A percentile compares a stretch with the other conserved stretches of the same genome.
These are phyloP conservation scores for Globisporangium uncinulatum DNA, from an alignment of 352 stramenopile genomes.

Conservation along the genomic window DNA sequence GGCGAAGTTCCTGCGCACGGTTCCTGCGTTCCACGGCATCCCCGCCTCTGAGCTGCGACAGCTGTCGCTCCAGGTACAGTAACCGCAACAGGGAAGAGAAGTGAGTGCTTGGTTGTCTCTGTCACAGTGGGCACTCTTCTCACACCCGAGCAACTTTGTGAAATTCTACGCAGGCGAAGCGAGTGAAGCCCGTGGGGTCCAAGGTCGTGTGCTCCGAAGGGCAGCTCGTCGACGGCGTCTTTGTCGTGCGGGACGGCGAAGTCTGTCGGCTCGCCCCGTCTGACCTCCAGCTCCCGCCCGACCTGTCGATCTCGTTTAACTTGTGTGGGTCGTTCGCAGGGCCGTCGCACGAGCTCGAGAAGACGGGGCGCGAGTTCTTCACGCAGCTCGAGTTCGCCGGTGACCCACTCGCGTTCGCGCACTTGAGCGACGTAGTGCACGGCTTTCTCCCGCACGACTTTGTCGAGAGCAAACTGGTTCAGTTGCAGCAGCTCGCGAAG, in stretches of 20 bases:
- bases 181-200: conserved; percentile 39
- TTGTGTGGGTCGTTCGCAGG: conserved; percentile 37
- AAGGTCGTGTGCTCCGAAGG: conserved; percentile 51
- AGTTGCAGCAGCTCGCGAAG: conserved; percentile 1
- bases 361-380: conserved; percentile 39
- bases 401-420: conserved; percentile 41
- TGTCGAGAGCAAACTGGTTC: conserved; percentile 18
- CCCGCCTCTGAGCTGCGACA: conserved; percentile 21
- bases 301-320: conserved; percentile 43
- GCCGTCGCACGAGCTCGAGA: conserved; percentile 15
- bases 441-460: conserved; percentile 43
- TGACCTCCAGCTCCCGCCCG: conserved; percentile 25
- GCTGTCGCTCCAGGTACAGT: conserved; percentile 23
- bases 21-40: conserved; percentile 32
- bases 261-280: conserved; percentile 44
- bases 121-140: neutral
- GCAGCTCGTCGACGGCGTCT: conserved; percentile 43
- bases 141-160: neutral
- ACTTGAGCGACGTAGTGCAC: conserved; percentile 40
- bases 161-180: conserved; percentile 15
- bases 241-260: conserved; percentile 45
- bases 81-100: no score
- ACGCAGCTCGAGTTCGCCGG: conserved; percentile 41
- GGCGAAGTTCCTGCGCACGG: conserved; percentile 33
- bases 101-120: no score